Evolutionary conservation across 352 stramenopile species (phyloP).

Genomic region (Globisporangium spiculum): DNA sequence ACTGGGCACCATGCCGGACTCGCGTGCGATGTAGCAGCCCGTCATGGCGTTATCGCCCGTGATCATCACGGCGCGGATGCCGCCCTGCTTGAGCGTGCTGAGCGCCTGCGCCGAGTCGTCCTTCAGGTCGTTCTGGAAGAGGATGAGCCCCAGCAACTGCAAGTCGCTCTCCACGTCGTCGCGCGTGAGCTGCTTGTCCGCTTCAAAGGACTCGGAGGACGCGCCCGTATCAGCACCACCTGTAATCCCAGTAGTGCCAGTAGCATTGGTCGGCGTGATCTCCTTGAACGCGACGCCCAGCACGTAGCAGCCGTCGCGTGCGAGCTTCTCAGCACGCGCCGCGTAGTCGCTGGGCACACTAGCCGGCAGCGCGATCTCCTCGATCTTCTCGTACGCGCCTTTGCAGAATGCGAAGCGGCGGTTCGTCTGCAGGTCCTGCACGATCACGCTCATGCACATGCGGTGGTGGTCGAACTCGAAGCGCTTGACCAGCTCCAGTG

Average conservation of each 20-base stretch:
- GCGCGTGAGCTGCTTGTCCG: conserved; percentile 22
- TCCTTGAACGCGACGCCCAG: conserved; percentile 50
- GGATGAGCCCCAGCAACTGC: conserved; percentile 60
- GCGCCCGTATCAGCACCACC: neutral
- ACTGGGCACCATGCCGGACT: conserved; percentile 33
- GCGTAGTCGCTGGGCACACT: conserved; percentile 66
- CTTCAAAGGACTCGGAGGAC: neutral
- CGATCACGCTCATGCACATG: conserved; percentile 84
- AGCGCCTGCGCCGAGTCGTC: conserved; percentile 62
- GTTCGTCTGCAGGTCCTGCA: conserved; percentile 36
- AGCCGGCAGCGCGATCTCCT: conserved; percentile 34
- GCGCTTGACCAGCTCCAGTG: conserved; percentile 64
- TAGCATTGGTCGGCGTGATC: neutral
- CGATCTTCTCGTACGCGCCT: conserved; percentile 73
- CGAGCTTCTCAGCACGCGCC: conserved; percentile 25
- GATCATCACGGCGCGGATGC: conserved; percentile 75
- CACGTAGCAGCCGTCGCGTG: conserved; percentile 75
- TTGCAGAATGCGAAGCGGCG: conserved; percentile 68
- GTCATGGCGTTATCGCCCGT: conserved; percentile 74
- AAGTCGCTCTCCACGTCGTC: conserved; percentile 56
- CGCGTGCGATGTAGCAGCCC: conserved; percentile 47
- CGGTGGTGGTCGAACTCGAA: conserved; percentile 86
- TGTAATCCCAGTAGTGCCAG: neutral
- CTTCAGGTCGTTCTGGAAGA: conserved; percentile 86
- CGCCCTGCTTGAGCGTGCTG: conserved; percentile 49